These are phyloP conservation scores for Chaetothyriales sp. DNA, from an alignment of 2,329 filamentous ascomycete species.

Conservation along the genomic window DNA sequence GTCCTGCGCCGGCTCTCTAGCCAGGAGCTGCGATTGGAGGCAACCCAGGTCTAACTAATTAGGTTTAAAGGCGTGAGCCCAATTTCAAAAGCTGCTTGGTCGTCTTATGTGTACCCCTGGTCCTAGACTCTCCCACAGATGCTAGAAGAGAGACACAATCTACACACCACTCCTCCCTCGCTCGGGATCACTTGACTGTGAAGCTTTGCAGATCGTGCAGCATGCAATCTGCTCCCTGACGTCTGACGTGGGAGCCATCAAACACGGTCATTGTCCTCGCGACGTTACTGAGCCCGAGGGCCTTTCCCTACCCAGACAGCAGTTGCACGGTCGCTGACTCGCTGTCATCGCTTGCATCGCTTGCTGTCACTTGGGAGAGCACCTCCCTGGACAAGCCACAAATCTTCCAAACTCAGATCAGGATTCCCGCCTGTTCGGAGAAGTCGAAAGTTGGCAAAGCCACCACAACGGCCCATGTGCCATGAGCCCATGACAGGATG, in stretches of 20 bases:
- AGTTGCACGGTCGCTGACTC: conserved; percentile 33
- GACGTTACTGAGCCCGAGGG: conserved; percentile 36
- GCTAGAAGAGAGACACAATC: neutral
- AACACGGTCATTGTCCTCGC: conserved; percentile 56
- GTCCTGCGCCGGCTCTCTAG: neutral
- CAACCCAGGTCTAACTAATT: neutral
- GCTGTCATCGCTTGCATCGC: no score
- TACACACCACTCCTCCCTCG: neutral
- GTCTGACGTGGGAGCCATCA: conserved; percentile 49
- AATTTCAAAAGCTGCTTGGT: neutral
- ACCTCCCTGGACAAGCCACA: no score
- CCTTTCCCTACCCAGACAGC: conserved; percentile 57
- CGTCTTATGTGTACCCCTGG: neutral
- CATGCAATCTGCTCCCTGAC: conserved; percentile 61
- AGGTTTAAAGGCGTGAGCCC: neutral
- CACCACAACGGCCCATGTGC: no score
- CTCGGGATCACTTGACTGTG: conserved; percentile 33
- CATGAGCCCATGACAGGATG: conserved; percentile 68
- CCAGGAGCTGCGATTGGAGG: neutral
- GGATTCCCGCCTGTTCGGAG: no score
- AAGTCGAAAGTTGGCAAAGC: no score
- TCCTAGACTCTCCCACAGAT: neutral
- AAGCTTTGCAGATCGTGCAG: conserved; percentile 65
- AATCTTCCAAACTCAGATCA: no score
- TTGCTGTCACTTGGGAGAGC: no score